Evolutionary conservation across 495 filamentous ascomycete species (phyloP).

Genomic region (Xylaria palmicola): DNA sequence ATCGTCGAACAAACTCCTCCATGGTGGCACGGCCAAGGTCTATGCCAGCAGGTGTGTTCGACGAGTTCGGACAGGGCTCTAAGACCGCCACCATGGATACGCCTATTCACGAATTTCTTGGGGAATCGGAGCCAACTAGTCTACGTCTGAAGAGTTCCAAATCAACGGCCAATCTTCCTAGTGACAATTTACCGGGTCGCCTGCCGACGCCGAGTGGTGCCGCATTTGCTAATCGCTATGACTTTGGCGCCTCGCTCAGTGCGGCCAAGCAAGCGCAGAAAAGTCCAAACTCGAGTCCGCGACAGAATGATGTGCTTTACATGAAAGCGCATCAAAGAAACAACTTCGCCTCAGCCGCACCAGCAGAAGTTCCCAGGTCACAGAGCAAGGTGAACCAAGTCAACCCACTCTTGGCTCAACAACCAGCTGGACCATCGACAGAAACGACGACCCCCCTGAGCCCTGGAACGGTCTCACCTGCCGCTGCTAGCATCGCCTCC

Average conservation of each 20-base stretch:
- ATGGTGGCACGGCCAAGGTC: constrained; percentile 55
- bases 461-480: constrained; percentile 22
- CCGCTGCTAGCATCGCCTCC: constrained; percentile 61
- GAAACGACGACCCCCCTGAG: constrained; percentile 15
- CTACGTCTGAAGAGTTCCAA: constrained; percentile 54
- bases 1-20: constrained; percentile 51
- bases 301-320: constrained; percentile 41
- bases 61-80: constrained; percentile 65
- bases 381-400: constrained; percentile 17
- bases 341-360: constrained; percentile 27
- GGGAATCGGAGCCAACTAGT: constrained; percentile 43
- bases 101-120: constrained; percentile 54
- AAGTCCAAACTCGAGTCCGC: constrained; percentile 23
- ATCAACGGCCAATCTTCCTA: constrained; percentile 45
- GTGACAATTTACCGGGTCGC: constrained; percentile 48
- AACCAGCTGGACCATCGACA: constrained; percentile 14
- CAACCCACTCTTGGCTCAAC: constrained; percentile 5
- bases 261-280: constrained; percentile 72
- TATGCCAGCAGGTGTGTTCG: constrained; percentile 57
- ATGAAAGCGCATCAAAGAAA: constrained; percentile 47
- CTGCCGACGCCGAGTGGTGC: constrained; percentile 63
- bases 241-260: constrained; percentile 84
- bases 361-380: constrained; percentile 23
- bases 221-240: constrained; percentile 87
- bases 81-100: constrained; percentile 57